Conservation (phyloP, 176 grass and related monocot species). For the Cenchrus americanus region DNA sequence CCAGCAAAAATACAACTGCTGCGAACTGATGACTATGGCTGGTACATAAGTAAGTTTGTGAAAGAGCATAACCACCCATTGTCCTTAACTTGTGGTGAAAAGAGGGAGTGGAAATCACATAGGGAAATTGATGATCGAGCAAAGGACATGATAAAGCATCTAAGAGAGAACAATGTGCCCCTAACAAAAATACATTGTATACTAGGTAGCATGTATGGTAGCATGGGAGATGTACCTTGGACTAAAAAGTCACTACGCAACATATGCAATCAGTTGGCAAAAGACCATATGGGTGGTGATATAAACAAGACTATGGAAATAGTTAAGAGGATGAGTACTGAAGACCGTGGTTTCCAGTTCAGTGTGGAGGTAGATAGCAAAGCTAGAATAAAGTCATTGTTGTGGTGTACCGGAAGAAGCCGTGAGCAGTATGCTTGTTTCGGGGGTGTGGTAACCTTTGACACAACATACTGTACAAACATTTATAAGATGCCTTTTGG, state of each 20-base stretch:
- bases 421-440: neutral
- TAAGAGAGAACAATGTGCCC: neutral
- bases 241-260: neutral
- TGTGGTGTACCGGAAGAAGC: neutral
- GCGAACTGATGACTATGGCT: neutral
- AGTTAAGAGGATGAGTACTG: neutral
- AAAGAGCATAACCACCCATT: neutral
- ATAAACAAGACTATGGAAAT: neutral
- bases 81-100: neutral
- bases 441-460: neutral
- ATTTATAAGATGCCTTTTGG: neutral
- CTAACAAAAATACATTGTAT: neutral
- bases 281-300: neutral
- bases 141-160: neutral
- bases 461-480: neutral
- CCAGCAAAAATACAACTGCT: too few relatives aligned
- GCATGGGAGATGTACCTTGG: neutral
- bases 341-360: neutral
- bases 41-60: neutral
- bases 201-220: neutral
- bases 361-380: too few relatives aligned
- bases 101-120: neutral
- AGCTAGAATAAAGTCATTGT: too few relatives aligned
- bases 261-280: neutral
- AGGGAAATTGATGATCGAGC: accelerated